These are phyloP conservation scores for Solanum tarapatanum DNA, from an alignment of 257 asterid species.

Conservation along the genomic window DNA sequence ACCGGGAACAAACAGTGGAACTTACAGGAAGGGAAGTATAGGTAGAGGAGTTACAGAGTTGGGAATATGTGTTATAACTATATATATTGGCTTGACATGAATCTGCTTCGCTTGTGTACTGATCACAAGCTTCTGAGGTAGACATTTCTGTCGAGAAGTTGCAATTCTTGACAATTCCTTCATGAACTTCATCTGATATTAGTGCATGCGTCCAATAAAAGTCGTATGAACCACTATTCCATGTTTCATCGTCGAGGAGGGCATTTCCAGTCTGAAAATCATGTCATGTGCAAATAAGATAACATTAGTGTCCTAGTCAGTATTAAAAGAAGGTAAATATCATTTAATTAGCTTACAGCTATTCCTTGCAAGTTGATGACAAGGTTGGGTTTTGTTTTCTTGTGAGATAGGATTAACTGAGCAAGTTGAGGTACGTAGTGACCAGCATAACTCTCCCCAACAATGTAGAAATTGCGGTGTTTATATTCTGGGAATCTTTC, in stretches of 20 bases:
- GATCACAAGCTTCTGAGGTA: constrained; percentile 7
- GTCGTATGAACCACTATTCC: constrained; percentile 25
- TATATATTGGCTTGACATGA: constrained; percentile 10
- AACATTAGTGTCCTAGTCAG: neutral
- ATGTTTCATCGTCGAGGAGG: constrained; percentile 16
- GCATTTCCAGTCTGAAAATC: constrained; percentile 59
- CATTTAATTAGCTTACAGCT: neutral
- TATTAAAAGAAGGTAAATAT: neutral
- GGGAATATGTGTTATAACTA: constrained; percentile 37
- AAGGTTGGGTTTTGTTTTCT: neutral
- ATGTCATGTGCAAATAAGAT: neutral
- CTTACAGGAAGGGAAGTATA: neutral
- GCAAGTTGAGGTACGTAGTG: constrained; percentile 10
- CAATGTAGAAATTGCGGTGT: constrained; percentile 3
- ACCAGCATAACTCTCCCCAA: constrained; percentile 17
- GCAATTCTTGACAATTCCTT: constrained; percentile 26
- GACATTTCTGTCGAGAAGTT: constrained; percentile 17
- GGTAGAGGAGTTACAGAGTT: constrained; percentile 25
- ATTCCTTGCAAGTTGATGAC: constrained; percentile 7
- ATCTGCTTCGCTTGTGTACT: constrained; percentile 4
- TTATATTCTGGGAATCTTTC: constrained; percentile 11
- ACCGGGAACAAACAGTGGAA: neutral
- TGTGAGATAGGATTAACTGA: neutral
- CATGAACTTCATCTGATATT: constrained; percentile 53
- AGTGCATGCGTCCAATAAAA: constrained; percentile 47